Conservation (phyloP, 176 grass and related monocot genomes). For the Bothriochloa decipiens region DNA sequence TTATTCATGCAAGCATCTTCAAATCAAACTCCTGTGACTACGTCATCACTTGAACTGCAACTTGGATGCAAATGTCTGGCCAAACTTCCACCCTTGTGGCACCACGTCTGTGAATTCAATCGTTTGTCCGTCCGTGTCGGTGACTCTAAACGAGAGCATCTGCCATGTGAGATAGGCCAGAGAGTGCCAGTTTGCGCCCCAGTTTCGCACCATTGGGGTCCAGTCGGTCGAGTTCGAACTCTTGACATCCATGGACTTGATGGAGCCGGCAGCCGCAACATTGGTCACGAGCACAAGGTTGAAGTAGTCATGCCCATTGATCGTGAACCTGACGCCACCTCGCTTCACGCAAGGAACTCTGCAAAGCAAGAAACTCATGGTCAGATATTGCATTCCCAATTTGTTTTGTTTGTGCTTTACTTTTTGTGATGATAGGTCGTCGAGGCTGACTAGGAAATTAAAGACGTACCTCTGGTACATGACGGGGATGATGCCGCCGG, state of each 20-base stretch:
- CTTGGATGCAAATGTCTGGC: no score
- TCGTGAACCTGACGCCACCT: constrained; percentile 58
- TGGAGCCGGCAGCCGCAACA: constrained; percentile 42
- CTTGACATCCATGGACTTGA: constrained; percentile 48
- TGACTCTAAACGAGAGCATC: constrained; percentile 13
- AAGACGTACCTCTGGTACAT: constrained; percentile 42
- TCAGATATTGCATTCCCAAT: neutral
- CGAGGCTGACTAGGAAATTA: neutral
- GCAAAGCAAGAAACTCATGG: neutral
- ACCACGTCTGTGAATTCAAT: no score
- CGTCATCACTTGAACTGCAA: no score
- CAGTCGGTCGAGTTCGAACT: neutral
- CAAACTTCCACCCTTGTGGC: no score
- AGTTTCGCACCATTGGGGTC: constrained; percentile 46
- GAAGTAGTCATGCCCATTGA: constrained; percentile 56
- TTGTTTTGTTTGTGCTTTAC: no score
- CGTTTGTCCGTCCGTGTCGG: no score
- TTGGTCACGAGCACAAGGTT: constrained; percentile 53
- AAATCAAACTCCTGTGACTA: no score
- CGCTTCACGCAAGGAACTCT: constrained; percentile 52
- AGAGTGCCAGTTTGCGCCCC: constrained; percentile 54
- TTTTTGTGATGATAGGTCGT: neutral
- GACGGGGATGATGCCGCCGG: constrained; percentile 67
- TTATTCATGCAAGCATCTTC: no score
- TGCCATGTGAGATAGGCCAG: neutral